Evolutionary conservation across 176 grass and related monocot species (phyloP), one percentile per base, ranked within the genome.

Genomic region (Triticum turgidum): DNA sequence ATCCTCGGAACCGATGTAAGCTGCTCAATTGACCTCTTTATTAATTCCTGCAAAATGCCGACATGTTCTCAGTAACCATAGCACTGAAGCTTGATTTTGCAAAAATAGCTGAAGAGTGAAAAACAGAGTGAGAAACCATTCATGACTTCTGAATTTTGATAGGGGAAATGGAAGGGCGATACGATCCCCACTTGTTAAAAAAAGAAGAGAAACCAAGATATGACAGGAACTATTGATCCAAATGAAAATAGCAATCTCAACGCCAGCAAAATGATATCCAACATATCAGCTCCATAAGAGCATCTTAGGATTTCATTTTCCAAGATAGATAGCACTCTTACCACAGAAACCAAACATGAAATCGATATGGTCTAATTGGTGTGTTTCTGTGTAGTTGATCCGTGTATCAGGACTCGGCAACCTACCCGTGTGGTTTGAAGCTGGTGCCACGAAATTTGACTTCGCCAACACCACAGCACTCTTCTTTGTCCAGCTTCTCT

Each of bases 351-450:
- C 65, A 86, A 71, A 80, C 34, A 80, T 62, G 17, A 47, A 30
- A 1, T 45, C 37, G 5, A 62, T 11, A 20, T 56, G 6, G 9
- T 65, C 58, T 91, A 64, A 89, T 80, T 84, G 5, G 67, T 80
- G 34, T 20, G 30, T 27, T 72, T 62, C 45, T 93, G 35, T 73
- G 38, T 72, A 95, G 96, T 71, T 98, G 54, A 82, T 98, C 65
- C 91, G 96, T 45, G 96, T 95, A 65, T 86, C 91, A 67, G 96
- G 96, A 85, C 80, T 89, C 68, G 34, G 75, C 73, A 87, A 98
- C 59, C 61, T 95, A 27, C 96, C 91, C 0, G 91, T 98, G n/a
- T 98, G 93, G 96, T 98, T 87, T 44, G 96, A 98, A 87, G 96
- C 96, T 51, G 96, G 96, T 24, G 91, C 96, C 6, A 86, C 83